Percentiles rank a stretch among this genome's conserved stretches.
Evolutionary conservation across 495 filamentous ascomycete genomes (phyloP).

Genomic region (Aspergillus coremiiformis): DNA sequence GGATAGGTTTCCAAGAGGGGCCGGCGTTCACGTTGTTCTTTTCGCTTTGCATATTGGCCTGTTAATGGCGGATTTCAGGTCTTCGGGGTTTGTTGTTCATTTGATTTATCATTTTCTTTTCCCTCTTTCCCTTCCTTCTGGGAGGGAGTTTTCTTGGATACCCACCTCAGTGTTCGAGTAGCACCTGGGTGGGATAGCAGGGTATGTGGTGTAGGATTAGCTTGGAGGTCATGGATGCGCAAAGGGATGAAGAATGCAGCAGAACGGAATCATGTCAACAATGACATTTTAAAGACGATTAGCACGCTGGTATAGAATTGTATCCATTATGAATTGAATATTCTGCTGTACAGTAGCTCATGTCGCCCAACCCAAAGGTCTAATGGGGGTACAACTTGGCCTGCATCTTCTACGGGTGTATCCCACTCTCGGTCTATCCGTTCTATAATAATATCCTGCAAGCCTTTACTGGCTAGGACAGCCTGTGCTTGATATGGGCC

Average conservation of each 20-base stretch:
- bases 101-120: constrained; percentile 13
- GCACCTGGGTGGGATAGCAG: constrained; percentile 14
- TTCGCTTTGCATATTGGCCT: constrained; percentile 16
- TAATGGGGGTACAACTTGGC: constrained; percentile 78
- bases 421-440: constrained; percentile 54
- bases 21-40: constrained; percentile 32
- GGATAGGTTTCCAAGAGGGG: constrained; percentile 24
- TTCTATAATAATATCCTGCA: constrained; percentile 55
- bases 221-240: constrained; percentile 14
- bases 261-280: constrained; percentile 13
- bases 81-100: constrained; percentile 13
- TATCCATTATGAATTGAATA: constrained; percentile 68
- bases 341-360: constrained; percentile 90
- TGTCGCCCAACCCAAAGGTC: constrained; percentile 95
- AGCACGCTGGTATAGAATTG: background rate
- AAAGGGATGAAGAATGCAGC: constrained; percentile 13
- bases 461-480: constrained; percentile 59
- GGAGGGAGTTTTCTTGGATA: constrained; percentile 25
- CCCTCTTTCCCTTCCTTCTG: constrained; percentile 7
- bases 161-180: constrained; percentile 21
- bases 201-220: constrained; percentile 35
- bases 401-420: constrained; percentile 63
- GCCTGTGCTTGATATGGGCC: constrained; percentile 90
- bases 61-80: constrained; percentile 15
- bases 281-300: constrained; percentile 4